phyloP scores from a whole-genome alignment of 345 rosid genomes.

The Gossypium anomalum region DNA sequence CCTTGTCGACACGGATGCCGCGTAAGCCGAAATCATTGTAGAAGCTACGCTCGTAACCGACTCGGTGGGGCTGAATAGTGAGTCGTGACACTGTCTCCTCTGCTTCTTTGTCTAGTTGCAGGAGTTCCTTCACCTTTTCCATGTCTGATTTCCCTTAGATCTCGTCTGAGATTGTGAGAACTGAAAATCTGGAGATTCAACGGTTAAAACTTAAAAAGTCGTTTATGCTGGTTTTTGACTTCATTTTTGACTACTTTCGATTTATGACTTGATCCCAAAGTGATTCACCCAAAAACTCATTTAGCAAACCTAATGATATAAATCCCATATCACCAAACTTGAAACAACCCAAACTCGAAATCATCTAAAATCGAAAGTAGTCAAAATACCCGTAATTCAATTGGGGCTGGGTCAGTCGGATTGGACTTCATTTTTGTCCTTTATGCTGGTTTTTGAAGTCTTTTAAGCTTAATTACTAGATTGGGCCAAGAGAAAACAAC shows the following conservation, averaged over 20 bases:
- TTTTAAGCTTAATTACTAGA: no score
- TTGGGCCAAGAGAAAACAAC: no score
- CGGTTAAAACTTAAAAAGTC: not conserved
- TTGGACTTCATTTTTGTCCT: not conserved
- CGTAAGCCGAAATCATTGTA: slow-evolving; percentile 57
- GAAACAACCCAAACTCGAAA: no score
- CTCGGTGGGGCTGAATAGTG: slow-evolving; percentile 37
- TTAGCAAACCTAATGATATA: no score
- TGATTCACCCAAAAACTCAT: no score
- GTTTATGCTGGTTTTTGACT: no score
- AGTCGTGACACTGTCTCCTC: slow-evolving; percentile 44
- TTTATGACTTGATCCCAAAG: no score
- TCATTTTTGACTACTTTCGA: no score
- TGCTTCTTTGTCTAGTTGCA: slow-evolving; percentile 42
- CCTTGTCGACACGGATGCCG: slow-evolving; percentile 76
- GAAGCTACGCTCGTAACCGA: slow-evolving; percentile 40
- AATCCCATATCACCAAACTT: no score
- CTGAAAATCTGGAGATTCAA: not conserved
- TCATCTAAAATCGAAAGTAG: no score
- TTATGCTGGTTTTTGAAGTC: not conserved
- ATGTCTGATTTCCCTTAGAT: slow-evolving; percentile 16
- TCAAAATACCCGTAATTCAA: not conserved
- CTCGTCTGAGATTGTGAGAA: not conserved
- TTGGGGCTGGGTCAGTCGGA: not conserved
- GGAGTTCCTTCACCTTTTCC: slow-evolving; percentile 53